Evolutionary conservation across 345 rosid genomes (phyloP).

Genomic region (Erysimum cheiranthoides): DNA sequence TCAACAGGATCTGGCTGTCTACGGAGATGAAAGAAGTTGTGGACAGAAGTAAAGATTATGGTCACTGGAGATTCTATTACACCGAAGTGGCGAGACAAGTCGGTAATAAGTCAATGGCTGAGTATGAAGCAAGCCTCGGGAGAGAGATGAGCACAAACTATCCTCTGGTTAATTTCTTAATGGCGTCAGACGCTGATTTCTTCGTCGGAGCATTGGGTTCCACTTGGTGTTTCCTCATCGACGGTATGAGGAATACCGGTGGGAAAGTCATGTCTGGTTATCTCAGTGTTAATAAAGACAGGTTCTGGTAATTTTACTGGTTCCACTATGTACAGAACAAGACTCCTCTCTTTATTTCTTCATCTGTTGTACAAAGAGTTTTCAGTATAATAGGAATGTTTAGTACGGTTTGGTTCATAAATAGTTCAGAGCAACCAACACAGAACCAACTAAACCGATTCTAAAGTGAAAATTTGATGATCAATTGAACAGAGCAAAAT

Average conservation of each 20-base stretch:
- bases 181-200: slow-evolving; percentile 89
- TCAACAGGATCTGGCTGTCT: slow-evolving; percentile 82
- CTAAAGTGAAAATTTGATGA: not conserved
- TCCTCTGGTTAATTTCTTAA: slow-evolving; percentile 90
- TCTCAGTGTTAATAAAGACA: slow-evolving; percentile 87
- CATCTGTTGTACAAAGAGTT: slow-evolving; percentile 31
- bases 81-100: slow-evolving; percentile 80
- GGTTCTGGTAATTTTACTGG: slow-evolving; percentile 73
- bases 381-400: slow-evolving; percentile 19
- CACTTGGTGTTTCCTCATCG: slow-evolving; percentile 96
- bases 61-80: slow-evolving; percentile 78
- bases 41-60: slow-evolving; percentile 57
- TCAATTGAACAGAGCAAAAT: slow-evolving; percentile 22
- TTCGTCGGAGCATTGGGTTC: slow-evolving; percentile 95
- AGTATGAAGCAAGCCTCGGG: slow-evolving; percentile 87
- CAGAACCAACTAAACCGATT: slow-evolving; percentile 12
- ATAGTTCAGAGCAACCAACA: not conserved
- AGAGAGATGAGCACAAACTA: slow-evolving; percentile 91
- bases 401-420: not conserved
- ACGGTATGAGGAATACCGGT: slow-evolving; percentile 95
- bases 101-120: slow-evolving; percentile 80
- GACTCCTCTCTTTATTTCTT: slow-evolving; percentile 22
- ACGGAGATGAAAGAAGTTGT: slow-evolving; percentile 95
- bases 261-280: slow-evolving; percentile 97
- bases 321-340: slow-evolving; percentile 21